Conservation (phyloP, 31 red algal species). For the Porphyra umbilicalis region DNA sequence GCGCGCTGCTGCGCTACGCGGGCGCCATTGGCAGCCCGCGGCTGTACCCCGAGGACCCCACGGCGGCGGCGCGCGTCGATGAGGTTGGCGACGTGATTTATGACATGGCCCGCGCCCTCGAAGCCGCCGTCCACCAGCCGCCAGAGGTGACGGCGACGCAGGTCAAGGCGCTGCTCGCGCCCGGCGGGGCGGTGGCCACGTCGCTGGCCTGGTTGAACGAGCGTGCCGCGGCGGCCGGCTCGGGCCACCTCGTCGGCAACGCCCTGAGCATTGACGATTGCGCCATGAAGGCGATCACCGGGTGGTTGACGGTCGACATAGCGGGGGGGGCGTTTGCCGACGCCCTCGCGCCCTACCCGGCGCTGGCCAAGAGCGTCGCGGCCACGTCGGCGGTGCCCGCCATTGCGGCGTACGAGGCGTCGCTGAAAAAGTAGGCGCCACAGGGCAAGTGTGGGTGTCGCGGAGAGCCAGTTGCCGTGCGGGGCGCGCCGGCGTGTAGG, state of each 20-base stretch:
- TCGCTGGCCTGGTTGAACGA: neutral
- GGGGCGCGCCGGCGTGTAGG: too few relatives aligned
- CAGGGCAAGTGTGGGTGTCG: too few relatives aligned
- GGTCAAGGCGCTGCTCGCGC: neutral
- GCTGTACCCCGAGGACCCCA: slow-evolving; percentile 38
- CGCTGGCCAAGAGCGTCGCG: neutral
- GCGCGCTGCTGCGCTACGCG: slow-evolving; percentile 43
- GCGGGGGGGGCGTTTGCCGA: neutral
- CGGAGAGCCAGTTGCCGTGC: too few relatives aligned
- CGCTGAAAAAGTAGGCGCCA: too few relatives aligned
- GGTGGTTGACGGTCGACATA: neutral
- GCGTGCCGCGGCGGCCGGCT: neutral
- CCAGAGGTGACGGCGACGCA: neutral
- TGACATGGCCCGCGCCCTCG: slow-evolving; percentile 17
- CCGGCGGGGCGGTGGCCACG: neutral
- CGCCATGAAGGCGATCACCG: neutral
- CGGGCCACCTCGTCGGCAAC: neutral
- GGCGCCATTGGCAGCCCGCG: slow-evolving; percentile 22
- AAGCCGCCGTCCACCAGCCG: neutral
- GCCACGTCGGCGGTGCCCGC: neutral
- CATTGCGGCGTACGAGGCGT: neutral
- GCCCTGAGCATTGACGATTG: neutral
- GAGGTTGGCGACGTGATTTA: slow-evolving; percentile 28
- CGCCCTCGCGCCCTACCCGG: neutral
- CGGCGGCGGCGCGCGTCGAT: slow-evolving; percentile 26